A percentile compares a stretch with the other conserved stretches of the same genome.
Evolutionary conservation across 495 filamentous ascomycete species (phyloP).

Genomic region (Collariella sp.): DNA sequence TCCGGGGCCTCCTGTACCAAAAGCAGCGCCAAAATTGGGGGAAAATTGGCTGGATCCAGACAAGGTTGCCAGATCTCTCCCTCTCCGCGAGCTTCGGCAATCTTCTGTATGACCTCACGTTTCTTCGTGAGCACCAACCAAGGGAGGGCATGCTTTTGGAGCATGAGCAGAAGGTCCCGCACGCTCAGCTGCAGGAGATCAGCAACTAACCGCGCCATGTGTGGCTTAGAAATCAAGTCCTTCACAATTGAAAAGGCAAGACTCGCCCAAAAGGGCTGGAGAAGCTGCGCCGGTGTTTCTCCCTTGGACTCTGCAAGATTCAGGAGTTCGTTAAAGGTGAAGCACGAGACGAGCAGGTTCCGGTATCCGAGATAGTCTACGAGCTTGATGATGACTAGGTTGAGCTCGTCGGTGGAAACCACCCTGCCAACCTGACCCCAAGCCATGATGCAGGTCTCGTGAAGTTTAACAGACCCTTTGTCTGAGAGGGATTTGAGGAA

Average conservation of each 20-base stretch:
- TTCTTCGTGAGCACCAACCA: conserved; percentile 73
- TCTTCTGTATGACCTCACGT: conserved; percentile 66
- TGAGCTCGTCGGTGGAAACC: conserved; percentile 62
- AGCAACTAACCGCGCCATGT: conserved; percentile 70
- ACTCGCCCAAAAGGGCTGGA: conserved; percentile 79
- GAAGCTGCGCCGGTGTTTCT: conserved; percentile 53
- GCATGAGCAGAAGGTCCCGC: conserved; percentile 59
- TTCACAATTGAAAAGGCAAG: conserved; percentile 72
- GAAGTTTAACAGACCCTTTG: conserved; percentile 50
- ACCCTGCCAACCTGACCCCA: conserved; percentile 69
- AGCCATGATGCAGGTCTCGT: conserved; percentile 78
- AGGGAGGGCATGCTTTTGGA: conserved; percentile 77
- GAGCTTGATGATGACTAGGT: conserved; percentile 72
- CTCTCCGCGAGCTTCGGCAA: conserved; percentile 64
- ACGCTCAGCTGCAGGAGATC: conserved; percentile 69
- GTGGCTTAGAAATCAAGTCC: conserved; percentile 68
- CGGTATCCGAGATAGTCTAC: conserved; percentile 79
- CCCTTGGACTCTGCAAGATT: conserved; percentile 55
- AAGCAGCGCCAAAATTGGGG: conserved; percentile 69
- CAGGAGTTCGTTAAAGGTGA: conserved; percentile 65
- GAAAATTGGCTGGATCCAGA: conserved; percentile 58
- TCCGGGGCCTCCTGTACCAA: conserved; percentile 61
- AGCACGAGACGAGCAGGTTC: conserved; percentile 66
- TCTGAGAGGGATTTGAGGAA: conserved; percentile 63
- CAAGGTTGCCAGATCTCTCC: conserved; percentile 30